Evolutionary conservation across 352 stramenopile genomes (phyloP), one percentile per base, ranked within the genome.

Genomic region (Pythium volutum): DNA sequence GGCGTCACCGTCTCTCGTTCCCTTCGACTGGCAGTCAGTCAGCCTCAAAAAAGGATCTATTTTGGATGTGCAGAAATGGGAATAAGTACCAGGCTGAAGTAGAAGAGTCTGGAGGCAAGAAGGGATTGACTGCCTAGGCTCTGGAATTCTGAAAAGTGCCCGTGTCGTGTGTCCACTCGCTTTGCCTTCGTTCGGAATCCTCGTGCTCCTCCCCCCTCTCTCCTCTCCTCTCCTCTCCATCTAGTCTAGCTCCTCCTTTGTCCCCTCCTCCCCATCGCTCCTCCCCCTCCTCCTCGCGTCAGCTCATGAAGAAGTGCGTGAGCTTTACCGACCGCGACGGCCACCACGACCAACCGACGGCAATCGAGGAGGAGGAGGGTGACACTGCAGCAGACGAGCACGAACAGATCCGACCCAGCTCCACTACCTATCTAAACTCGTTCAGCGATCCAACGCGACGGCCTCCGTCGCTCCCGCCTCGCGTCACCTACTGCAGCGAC

Each of bases 261-360:
- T 33, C 29, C 29, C 9, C 29, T 33, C 29, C 29, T 62, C 36
- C 52, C 14, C 33, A 23, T 16, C 42, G 8, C 50, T 42, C 15
- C 26, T 47, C 27, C 14, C 7, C 43, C 29, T 27, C 47, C 25
- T 58, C 29, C 39, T 33, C 42, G 38, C 16, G 14, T 36, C 3
- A 12, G 12, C 5, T 52, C 18, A 60, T 33, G 38, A 56, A 46
- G n/a, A 70, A 70, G 64, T 57, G 57, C 15, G 58, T 63, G 27
- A 70, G 57, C 57, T 70, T 70, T 36, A 62, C 33, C 43, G 53
- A 68, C 22, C 12, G 7, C 26, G 36, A 27, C 27, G 31, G 47
- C 38, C 15, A 36, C 3, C n/a, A 4, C 27, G 10, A 38, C 15
- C 22, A 8, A 29, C 7, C 34, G 12, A 16, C 3, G 10, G 14